Percentiles rank a stretch among this genome's conserved stretches.
phyloP scores from a whole-genome alignment of 805 yeast species.

The Wickerhamiella cacticola region DNA sequence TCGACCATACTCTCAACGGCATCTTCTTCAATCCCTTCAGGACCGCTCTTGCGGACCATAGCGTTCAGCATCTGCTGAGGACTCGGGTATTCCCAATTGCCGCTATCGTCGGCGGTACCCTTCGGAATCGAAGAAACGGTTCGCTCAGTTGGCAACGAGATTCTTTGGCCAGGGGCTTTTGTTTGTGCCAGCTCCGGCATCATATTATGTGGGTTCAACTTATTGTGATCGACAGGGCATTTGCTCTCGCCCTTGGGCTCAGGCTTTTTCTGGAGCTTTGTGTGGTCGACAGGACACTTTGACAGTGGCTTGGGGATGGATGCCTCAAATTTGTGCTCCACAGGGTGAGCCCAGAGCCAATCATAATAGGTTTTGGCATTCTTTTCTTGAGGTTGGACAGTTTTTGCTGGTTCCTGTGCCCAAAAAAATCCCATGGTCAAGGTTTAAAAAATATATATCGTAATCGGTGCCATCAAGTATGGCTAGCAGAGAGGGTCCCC shows the following conservation, averaged over 20 bases:
- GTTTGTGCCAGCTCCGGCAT: conserved; percentile 54
- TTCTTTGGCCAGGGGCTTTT: conserved; percentile 66
- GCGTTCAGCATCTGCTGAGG: conserved; percentile 99
- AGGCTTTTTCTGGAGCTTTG: conserved; percentile 20
- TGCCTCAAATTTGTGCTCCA: conserved; percentile 1
- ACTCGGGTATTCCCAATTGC: conserved; percentile 96
- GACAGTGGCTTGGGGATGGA: conserved; percentile 11
- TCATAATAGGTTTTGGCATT: neutral
- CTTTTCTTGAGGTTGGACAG: conserved; percentile 1
- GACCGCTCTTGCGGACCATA: conserved; percentile 85
- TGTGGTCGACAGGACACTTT: conserved; percentile 36
- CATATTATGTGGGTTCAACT: conserved; percentile 79
- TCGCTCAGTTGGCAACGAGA: conserved; percentile 70
- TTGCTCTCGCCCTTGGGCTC: conserved; percentile 15
- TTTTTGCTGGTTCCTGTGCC: conserved; percentile 1
- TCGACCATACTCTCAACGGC: conserved; percentile 96
- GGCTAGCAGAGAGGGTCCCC: neutral
- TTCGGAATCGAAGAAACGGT: conserved; percentile 78
- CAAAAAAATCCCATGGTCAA: conserved; percentile 13
- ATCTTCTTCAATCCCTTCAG: conserved; percentile 76
- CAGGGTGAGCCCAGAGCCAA: conserved; percentile 12
- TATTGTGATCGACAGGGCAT: conserved; percentile 31
- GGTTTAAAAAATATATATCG: neutral
- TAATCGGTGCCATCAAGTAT: neutral
- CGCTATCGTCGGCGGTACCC: conserved; percentile 51